Percentiles rank a stretch among this genome's conserved stretches.
These are phyloP conservation scores for Leccinum variicolor DNA, from an alignment of 768 basidiomycete species.

Conservation along the genomic window DNA sequence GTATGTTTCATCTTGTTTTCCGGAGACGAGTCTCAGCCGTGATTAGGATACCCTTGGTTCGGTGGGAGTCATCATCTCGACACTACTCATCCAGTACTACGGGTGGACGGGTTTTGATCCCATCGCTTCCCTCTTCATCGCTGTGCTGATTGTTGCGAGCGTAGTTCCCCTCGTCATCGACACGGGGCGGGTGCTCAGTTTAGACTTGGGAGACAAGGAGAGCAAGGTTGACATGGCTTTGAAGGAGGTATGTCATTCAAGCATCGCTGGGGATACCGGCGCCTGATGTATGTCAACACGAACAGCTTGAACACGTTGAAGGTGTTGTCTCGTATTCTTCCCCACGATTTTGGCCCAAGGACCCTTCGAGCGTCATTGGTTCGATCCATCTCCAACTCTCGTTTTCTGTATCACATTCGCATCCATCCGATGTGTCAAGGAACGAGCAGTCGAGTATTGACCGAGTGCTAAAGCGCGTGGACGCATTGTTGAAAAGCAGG, in stretches of 20 bases:
- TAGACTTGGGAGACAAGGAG: constrained; percentile 76
- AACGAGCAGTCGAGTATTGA: constrained; percentile 37
- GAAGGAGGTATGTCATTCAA: constrained; percentile 48
- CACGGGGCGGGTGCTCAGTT: constrained; percentile 80
- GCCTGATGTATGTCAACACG: not conserved
- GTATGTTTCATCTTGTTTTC: constrained; percentile 39
- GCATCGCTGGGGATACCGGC: not conserved
- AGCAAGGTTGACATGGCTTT: constrained; percentile 54
- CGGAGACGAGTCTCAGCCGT: constrained; percentile 6
- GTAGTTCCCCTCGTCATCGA: constrained; percentile 95
- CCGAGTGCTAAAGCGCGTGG: constrained; percentile 72
- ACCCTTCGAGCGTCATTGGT: constrained; percentile 79
- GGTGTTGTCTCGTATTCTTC: constrained; percentile 78
- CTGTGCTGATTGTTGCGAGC: constrained; percentile 89
- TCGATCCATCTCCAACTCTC: constrained; percentile 90
- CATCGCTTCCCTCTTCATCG: constrained; percentile 95
- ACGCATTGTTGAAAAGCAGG: constrained; percentile 61
- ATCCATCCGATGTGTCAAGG: constrained; percentile 40
- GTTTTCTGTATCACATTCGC: constrained; percentile 55
- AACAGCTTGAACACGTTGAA: constrained; percentile 67
- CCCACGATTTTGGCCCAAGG: constrained; percentile 95
- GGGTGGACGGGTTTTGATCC: constrained; percentile 99
- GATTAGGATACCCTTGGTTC: constrained; percentile 89
- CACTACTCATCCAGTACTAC: constrained; percentile 90
- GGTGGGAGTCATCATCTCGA: constrained; percentile 97